These are phyloP conservation scores for Populus hybrid DNA, from an alignment of 441 rosid genomes.

Conservation along the genomic window DNA sequence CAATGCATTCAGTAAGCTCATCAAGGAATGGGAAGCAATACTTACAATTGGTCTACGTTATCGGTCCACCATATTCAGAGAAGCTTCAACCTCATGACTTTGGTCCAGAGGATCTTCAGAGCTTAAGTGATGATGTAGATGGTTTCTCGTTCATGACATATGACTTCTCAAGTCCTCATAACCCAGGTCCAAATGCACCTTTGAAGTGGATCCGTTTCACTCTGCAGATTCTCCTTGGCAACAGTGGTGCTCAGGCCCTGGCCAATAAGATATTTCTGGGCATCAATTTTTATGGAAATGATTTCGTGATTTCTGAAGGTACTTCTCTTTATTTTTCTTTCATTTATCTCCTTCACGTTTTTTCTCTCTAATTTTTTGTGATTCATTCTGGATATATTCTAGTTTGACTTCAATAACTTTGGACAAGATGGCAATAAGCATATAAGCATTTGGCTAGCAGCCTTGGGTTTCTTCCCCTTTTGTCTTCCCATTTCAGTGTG, in stretches of 20 bases:
- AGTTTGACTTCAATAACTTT: neutral
- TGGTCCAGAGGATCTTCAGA: conserved; percentile 75
- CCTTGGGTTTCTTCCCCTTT: neutral
- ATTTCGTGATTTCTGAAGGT: conserved; percentile 78
- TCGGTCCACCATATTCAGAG: conserved; percentile 84
- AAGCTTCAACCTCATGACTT: conserved; percentile 69
- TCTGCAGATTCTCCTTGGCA: conserved; percentile 64
- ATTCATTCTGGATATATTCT: neutral
- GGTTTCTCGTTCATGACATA: conserved; percentile 93
- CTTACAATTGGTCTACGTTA: conserved; percentile 73
- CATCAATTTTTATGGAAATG: conserved; percentile 89
- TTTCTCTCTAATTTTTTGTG: neutral
- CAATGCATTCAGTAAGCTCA: conserved; percentile 62
- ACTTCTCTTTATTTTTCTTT: conserved; percentile 3
- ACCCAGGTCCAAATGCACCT: conserved; percentile 97
- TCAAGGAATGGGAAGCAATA: conserved; percentile 34
- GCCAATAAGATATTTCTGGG: conserved; percentile 80
- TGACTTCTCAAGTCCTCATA: conserved; percentile 76
- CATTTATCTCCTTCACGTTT: neutral
- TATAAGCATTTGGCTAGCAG: neutral
- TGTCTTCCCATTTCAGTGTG: neutral
- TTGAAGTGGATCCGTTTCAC: conserved; percentile 67
- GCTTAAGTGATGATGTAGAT: conserved; percentile 69
- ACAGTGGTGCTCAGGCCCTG: conserved; percentile 30
- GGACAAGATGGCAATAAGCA: neutral